A percentile compares a stretch with the other conserved stretches of the same genome.
Conservation (phyloP, 1,284 basidiomycete genomes). For the Puccinia polysora region DNA sequence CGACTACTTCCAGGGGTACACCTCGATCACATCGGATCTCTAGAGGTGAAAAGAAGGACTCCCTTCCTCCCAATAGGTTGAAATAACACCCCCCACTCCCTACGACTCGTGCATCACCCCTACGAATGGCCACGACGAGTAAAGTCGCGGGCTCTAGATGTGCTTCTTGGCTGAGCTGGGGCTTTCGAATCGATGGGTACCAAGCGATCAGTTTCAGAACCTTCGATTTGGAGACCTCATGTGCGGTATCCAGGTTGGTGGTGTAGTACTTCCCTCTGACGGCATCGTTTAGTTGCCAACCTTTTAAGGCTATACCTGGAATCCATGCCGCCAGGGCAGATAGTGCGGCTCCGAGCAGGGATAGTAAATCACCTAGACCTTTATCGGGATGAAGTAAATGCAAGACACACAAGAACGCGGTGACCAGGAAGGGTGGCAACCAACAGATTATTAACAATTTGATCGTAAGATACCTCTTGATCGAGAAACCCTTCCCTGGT, state of each 20-base stretch:
- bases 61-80: background rate
- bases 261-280: constrained; percentile 16
- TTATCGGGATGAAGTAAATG: constrained; percentile 5
- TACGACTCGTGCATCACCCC: constrained; percentile 10
- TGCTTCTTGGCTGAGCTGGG: background rate
- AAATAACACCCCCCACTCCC: constrained; percentile 11
- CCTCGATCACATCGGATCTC: constrained; percentile 2
- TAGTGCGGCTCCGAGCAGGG: constrained; percentile 8
- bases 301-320: constrained; percentile 3
- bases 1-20: background rate
- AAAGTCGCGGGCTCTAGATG: constrained; percentile 10
- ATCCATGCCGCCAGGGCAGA: constrained; percentile 16
- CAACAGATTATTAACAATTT: constrained; percentile 7
- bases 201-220: background rate
- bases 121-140: background rate
- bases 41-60: constrained; percentile 1
- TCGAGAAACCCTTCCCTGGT: background rate
- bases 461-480: background rate
- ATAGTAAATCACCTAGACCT: background rate
- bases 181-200: background rate
- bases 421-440: constrained; percentile 12
- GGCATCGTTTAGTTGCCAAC: constrained; percentile 4
- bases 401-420: background rate
- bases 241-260: constrained; percentile 4
- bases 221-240: constrained; percentile 6